Evolutionary conservation across 225 moss, liverwort and hornwort species (phyloP).

Genomic region (Sphagnum tenellum): DNA sequence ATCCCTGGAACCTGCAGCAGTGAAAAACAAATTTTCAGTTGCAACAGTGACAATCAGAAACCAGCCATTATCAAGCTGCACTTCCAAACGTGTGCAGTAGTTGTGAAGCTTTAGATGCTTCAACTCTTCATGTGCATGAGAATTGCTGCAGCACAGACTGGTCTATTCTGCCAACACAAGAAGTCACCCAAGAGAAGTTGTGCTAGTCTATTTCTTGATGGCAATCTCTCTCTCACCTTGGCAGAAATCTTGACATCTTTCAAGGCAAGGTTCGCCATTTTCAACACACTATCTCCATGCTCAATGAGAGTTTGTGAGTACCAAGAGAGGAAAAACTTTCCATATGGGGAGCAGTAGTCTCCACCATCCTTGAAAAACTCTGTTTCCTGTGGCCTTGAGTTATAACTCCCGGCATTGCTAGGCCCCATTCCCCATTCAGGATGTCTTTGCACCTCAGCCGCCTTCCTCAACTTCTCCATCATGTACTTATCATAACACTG

Average conservation of each 20-base stretch:
- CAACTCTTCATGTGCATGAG: too few relatives aligned
- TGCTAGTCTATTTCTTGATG: background rate
- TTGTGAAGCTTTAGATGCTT: too few relatives aligned
- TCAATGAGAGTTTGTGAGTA: slow-evolving; percentile 72
- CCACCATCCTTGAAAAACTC: slow-evolving; percentile 82
- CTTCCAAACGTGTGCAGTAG: too few relatives aligned
- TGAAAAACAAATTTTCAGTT: too few relatives aligned
- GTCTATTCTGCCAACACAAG: too few relatives aligned
- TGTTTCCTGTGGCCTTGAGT: slow-evolving; percentile 66
- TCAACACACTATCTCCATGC: slow-evolving; percentile 73
- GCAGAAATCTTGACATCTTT: slow-evolving; percentile 82
- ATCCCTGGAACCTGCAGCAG: slow-evolving; percentile 48
- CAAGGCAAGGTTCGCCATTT: slow-evolving; percentile 63
- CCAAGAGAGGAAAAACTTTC: slow-evolving; percentile 85
- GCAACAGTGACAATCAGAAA: too few relatives aligned
- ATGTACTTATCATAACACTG: slow-evolving; percentile 87
- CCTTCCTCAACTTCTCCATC: slow-evolving; percentile 31
- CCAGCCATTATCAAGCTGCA: too few relatives aligned
- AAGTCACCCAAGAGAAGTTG: too few relatives aligned
- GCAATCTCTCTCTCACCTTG: slow-evolving; percentile 33
- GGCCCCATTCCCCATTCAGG: slow-evolving; percentile 66
- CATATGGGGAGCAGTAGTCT: slow-evolving; percentile 86
- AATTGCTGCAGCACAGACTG: too few relatives aligned
- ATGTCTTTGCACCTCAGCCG: slow-evolving; percentile 66
- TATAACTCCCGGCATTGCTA: slow-evolving; percentile 64